A percentile compares a stretch with the other conserved stretches of the same genome.
phyloP scores from a whole-genome alignment of 257 asterid genomes.

The Solanum pimpinellifolium region DNA sequence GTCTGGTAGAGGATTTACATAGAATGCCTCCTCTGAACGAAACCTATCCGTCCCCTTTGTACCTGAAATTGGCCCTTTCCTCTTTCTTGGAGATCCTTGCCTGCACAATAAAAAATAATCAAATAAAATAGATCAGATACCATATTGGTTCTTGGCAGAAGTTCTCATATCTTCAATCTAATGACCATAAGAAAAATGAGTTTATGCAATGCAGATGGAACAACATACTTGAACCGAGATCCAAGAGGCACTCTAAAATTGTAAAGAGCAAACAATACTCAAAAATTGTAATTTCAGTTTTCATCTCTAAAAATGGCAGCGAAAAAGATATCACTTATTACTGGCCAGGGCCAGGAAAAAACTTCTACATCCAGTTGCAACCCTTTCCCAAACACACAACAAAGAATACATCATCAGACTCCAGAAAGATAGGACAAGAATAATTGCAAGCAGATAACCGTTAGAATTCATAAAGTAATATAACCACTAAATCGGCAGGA shows the following conservation, averaged over 20 bases:
- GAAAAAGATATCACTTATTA: not conserved
- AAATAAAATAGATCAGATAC: not conserved
- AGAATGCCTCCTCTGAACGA: slow-evolving; percentile 90
- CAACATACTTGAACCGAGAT: not conserved
- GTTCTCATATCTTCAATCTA: not conserved
- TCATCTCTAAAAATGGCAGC: not conserved
- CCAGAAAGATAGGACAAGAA: not conserved
- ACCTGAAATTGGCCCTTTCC: slow-evolving; percentile 85
- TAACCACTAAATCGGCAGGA: not conserved
- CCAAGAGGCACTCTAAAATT: not conserved
- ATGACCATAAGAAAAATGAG: not conserved
- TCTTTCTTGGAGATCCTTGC: slow-evolving; percentile 94
- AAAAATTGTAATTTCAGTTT: not conserved
- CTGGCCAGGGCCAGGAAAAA: not conserved
- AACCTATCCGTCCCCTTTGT: slow-evolving; percentile 81
- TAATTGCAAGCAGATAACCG: not conserved
- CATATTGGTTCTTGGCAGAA: not conserved
- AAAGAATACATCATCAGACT: not conserved
- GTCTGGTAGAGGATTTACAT: slow-evolving; percentile 86
- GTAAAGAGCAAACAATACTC: not conserved
- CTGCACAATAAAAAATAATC: slow-evolving; percentile 22
- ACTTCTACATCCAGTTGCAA: not conserved
- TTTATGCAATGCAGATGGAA: not conserved
- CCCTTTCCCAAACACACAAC: not conserved
- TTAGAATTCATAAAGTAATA: not conserved